Base-by-base conservation (phyloP, 139 green algal species). In the Chlamydomonas schloesseri region DNA sequence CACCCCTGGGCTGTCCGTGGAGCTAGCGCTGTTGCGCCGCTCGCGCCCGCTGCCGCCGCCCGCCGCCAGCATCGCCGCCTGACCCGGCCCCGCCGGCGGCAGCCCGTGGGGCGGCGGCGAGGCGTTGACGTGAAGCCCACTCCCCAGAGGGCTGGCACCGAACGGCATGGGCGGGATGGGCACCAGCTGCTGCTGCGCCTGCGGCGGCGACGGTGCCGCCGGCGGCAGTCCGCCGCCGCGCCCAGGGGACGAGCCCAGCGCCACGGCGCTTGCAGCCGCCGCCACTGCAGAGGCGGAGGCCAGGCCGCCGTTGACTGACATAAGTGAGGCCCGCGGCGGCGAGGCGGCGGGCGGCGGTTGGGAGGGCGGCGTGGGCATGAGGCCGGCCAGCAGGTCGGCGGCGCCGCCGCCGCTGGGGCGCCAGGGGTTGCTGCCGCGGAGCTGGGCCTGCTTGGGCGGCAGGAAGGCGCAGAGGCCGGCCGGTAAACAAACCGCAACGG, bases 1-100 rank as follows among this genome's bases (percentile, higher is more conserved):
- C 78, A 84, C 78, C 34, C 78, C 78, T 0, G 78, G 42, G 29
- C 78, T 74, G n/a, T 84, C 78, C 6, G 64, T 67, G 10, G 78
- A 84, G 26, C 64, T 75, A 0, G 50, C 28, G n/a, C 78, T 84
- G n/a, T 84, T 65, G 20, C 78, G 64, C 29, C 78, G 78, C 64
- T 84, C 64, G 29, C 64, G 62, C 31, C 20, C 53, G 20, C 20
- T 23, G 34, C 34, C 36, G 15, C 14, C 31, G 26, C 13, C 67
- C 67, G 21, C 20, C n/a, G 67, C n/a, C 15, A 10, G 15, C 67
- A 26, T 10, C 31, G 67, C 17, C 67, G 31, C 55, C 55, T 62
- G 55, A 24, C 67, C 14, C n/a, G 9, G 17, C 31, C 17, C 31
- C 15, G 26, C 62, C 62, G 62, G 62, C 24, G 26, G 24, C 62